phyloP scores from a whole-genome alignment of 1,284 basidiomycete species.

The Moniliella sp. region DNA sequence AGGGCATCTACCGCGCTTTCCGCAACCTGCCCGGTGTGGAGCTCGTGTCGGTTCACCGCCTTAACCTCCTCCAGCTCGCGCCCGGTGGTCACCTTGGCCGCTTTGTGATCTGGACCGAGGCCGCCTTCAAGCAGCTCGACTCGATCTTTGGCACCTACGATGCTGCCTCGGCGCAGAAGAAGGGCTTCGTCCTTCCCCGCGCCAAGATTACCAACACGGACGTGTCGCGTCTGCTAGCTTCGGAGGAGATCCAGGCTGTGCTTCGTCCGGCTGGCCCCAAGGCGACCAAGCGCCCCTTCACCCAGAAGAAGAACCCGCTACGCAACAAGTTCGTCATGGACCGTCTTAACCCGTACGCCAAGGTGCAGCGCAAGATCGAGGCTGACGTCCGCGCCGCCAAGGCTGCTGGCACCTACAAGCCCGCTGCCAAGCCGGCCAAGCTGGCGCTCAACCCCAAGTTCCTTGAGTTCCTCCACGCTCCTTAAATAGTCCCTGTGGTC shows the following conservation, averaged over 20 bases:
- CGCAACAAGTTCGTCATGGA: constrained; percentile 85
- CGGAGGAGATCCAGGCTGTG: constrained; percentile 44
- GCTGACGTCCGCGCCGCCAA: constrained; percentile 21
- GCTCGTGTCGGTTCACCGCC: constrained; percentile 72
- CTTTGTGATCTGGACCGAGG: constrained; percentile 97
- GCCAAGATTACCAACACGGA: constrained; percentile 95
- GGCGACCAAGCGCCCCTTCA: constrained; percentile 75
- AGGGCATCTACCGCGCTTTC: constrained; percentile 93
- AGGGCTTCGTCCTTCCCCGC: constrained; percentile 40
- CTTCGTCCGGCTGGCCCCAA: constrained; percentile 65
- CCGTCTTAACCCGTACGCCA: constrained; percentile 95
- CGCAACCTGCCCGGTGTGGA: constrained; percentile 97
- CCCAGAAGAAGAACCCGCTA: constrained; percentile 92
- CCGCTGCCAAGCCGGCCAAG: constrained; percentile 9
- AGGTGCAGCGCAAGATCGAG: constrained; percentile 36
- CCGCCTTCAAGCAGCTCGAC: constrained; percentile 76
- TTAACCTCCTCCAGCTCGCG: constrained; percentile 96
- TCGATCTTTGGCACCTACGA: constrained; percentile 83
- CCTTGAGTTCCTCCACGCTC: constrained; percentile 62
- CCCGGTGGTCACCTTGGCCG: constrained; percentile 97
- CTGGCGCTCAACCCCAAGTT: constrained; percentile 57
- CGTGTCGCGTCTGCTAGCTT: constrained; percentile 90
- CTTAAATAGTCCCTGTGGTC: too few species aligned
- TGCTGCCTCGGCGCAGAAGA: constrained; percentile 61
- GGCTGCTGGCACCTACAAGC: constrained; percentile 21